These are phyloP conservation scores for Didymella pomorum DNA, from an alignment of 2,329 filamentous ascomycete species.

Conservation along the genomic window DNA sequence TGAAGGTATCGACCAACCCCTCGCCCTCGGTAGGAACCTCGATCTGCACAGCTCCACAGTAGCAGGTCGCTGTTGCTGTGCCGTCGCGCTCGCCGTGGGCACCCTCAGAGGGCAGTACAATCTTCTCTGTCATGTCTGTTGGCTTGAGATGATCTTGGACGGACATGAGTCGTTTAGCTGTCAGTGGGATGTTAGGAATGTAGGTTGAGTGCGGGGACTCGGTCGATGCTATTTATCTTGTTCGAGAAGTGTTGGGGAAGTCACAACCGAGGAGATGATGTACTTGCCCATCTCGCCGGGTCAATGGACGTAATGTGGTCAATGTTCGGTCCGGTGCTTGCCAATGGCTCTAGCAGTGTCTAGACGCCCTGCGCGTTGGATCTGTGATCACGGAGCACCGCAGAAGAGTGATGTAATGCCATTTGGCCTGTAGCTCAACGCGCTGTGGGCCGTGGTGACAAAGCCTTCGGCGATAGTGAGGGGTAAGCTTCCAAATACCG, in stretches of 20 bases:
- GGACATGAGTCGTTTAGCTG: constrained; percentile 5
- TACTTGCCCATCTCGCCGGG: constrained; percentile 17
- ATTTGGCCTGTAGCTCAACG: no score
- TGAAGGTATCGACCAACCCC: constrained; percentile 60
- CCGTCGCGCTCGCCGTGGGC: constrained; percentile 24
- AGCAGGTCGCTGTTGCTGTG: constrained; percentile 44
- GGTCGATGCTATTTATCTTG: neutral
- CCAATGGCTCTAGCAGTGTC: constrained; percentile 3
- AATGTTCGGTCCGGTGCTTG: neutral
- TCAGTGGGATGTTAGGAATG: neutral
- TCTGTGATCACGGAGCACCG: neutral
- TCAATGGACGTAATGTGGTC: neutral
- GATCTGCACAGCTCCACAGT: constrained; percentile 42
- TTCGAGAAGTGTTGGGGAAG: neutral
- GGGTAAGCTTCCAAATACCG: constrained; percentile 20
- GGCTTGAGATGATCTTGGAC: constrained; percentile 18
- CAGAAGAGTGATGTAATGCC: constrained; percentile 7
- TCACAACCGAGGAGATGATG: neutral
- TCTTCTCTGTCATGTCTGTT: constrained; percentile 10
- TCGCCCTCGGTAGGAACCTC: constrained; percentile 55
- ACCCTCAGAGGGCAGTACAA: constrained; percentile 8
- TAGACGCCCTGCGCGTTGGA: constrained; percentile 1
- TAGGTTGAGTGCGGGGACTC: neutral
- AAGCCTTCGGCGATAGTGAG: constrained; percentile 17
- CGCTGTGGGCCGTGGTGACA: constrained; percentile 8